Conservation (phyloP, 2,329 filamentous ascomycete species). For the Colletotrichum sojae region DNA sequence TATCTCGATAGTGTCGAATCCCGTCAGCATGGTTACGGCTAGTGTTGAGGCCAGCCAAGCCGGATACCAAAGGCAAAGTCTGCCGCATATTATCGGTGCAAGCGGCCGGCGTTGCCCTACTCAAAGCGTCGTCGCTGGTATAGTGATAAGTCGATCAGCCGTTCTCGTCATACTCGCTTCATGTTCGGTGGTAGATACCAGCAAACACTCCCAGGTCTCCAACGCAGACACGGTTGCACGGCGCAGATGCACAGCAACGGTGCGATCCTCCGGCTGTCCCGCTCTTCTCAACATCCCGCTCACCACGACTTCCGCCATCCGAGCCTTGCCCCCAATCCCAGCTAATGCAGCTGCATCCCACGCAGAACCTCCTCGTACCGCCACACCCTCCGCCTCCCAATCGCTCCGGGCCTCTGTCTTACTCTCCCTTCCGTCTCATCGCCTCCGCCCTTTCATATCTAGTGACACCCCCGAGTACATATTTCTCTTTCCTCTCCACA, state of each 20-base stretch:
- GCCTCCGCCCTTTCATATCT: slow-evolving; percentile 9
- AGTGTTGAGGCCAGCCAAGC: slow-evolving; percentile 35
- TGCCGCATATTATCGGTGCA: slow-evolving; percentile 35
- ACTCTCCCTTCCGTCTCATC: slow-evolving; percentile 33
- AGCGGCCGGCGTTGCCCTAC: slow-evolving; percentile 11
- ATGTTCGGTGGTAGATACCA: not conserved
- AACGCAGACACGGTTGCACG: not conserved
- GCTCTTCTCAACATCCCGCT: slow-evolving; percentile 27
- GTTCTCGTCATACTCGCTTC: slow-evolving; percentile 17
- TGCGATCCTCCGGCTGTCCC: slow-evolving; percentile 8
- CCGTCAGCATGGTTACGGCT: slow-evolving; percentile 33
- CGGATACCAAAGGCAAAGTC: slow-evolving; percentile 29
- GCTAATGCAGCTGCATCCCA: slow-evolving; percentile 32
- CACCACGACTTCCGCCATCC: slow-evolving; percentile 4
- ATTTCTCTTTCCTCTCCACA: slow-evolving; percentile 35
- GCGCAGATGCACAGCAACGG: slow-evolving; percentile 10
- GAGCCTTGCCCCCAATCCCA: slow-evolving; percentile 20
- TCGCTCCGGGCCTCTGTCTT: slow-evolving; percentile 29
- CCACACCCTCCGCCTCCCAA: slow-evolving; percentile 24
- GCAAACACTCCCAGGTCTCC: slow-evolving; percentile 1
- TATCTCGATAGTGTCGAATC: slow-evolving; percentile 27
- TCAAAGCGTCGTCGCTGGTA: not conserved
- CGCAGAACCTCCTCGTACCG: slow-evolving; percentile 25
- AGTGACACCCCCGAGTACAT: slow-evolving; percentile 35
- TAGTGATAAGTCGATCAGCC: not conserved